phyloP scores from a whole-genome alignment of 1,284 basidiomycete species.

The Trametes versicolor region DNA sequence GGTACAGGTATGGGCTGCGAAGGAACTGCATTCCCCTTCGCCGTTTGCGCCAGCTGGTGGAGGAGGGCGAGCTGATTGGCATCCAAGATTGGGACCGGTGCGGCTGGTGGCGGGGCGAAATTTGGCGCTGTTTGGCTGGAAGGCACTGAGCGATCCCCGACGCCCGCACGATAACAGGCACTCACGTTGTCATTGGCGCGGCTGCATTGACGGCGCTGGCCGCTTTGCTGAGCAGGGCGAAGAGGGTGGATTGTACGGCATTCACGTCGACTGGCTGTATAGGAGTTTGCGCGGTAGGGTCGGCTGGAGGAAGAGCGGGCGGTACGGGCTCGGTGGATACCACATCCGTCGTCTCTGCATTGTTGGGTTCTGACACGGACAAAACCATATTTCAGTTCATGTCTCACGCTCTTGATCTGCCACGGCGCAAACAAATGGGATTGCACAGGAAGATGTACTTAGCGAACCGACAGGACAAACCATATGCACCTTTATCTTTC shows the following conservation, averaged over 20 bases:
- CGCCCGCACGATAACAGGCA: neutral
- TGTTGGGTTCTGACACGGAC: constrained; percentile 70
- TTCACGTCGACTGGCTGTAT: constrained; percentile 46
- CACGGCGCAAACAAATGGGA: constrained; percentile 56
- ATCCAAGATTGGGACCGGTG: constrained; percentile 53
- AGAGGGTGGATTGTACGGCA: constrained; percentile 63
- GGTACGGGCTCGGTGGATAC: constrained; percentile 20
- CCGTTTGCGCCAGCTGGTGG: constrained; percentile 75
- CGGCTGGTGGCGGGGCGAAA: constrained; percentile 35
- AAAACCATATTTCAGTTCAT: constrained; percentile 71
- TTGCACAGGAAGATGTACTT: constrained; percentile 80
- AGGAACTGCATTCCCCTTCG: constrained; percentile 51
- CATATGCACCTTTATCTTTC: constrained; percentile 82
- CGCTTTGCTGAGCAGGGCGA: constrained; percentile 75
- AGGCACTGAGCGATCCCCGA: constrained; percentile 27
- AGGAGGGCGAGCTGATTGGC: constrained; percentile 72
- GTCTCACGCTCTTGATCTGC: constrained; percentile 58
- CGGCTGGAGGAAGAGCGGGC: constrained; percentile 38
- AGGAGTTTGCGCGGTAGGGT: constrained; percentile 40
- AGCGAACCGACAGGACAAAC: constrained; percentile 71
- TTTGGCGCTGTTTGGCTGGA: constrained; percentile 74
- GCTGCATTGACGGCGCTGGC: constrained; percentile 45
- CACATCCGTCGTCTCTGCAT: constrained; percentile 48
- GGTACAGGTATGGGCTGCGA: constrained; percentile 44
- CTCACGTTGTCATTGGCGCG: constrained; percentile 34